Evolutionary conservation across 2,329 filamentous ascomycete genomes (phyloP).

Genomic region (Fusarium veterinarium): DNA sequence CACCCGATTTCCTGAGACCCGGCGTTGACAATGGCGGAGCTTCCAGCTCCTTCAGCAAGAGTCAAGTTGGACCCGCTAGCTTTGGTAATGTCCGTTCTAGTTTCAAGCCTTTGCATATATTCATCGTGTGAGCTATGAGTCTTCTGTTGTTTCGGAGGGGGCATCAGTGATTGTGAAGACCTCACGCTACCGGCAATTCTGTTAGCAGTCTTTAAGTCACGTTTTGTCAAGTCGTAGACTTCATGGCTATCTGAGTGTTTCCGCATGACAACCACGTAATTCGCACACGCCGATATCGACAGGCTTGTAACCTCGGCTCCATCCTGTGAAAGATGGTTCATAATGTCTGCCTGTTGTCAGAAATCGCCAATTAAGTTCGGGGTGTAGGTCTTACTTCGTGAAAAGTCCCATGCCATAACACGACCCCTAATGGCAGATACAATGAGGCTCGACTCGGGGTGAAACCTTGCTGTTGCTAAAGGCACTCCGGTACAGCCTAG

Average conservation of each 20-base stretch:
- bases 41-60: not conserved
- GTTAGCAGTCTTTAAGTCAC: not conserved
- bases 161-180: too few relatives aligned
- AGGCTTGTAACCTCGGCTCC: not conserved
- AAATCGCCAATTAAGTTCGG: fast-evolving
- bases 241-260: not conserved
- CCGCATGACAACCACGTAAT: not conserved
- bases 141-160: not conserved
- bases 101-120: too few relatives aligned
- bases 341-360: not conserved
- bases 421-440: not conserved
- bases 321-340: not conserved
- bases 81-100: fast-evolving
- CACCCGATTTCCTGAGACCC: not conserved
- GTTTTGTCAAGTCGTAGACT: not conserved
- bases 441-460: not conserved
- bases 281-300: not conserved
- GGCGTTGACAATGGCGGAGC: not conserved
- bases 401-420: not conserved
- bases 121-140: too few relatives aligned
- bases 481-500: too few relatives aligned
- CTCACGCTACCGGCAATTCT: fast-evolving
- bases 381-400: not conserved
- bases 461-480: not conserved
- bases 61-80: too few relatives aligned